Evolutionary conservation across 2,329 filamentous ascomycete genomes (phyloP).

Genomic region (Lachnellula occidentalis): DNA sequence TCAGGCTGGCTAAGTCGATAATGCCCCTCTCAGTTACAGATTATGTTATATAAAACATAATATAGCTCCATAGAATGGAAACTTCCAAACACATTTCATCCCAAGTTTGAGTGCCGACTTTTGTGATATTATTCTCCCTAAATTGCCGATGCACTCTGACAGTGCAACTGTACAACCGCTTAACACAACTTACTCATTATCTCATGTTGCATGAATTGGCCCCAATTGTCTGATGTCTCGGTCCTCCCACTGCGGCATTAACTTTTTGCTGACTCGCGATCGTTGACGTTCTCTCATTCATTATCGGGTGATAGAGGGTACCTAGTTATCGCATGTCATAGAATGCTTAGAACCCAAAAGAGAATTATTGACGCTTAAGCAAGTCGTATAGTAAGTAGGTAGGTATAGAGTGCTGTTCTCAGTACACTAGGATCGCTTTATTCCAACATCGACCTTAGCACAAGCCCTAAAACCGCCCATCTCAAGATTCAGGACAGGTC

Average conservation of each 20-base stretch:
- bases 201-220: not conserved
- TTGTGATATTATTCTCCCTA: no score
- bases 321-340: not conserved
- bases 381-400: not conserved
- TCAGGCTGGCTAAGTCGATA: not conserved
- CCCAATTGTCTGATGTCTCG: not conserved
- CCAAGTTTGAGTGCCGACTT: not conserved
- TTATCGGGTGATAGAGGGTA: not conserved
- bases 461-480: no score
- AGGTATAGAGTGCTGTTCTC: not conserved
- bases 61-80: no score
- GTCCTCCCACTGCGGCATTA: not conserved
- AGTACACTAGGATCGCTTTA: not conserved
- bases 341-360: not conserved
- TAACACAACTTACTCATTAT: no score
- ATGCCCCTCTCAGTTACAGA: conserved; percentile 1
- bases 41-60: no score
- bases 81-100: not conserved
- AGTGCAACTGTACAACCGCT: no score
- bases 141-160: no score
- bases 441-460: no score
- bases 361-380: conserved; percentile 1
- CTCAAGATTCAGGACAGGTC: no score
- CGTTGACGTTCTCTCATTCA: not conserved
- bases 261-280: not conserved